phyloP scores from a whole-genome alignment of 306 rosid species.

The Cucurbita maxima region DNA sequence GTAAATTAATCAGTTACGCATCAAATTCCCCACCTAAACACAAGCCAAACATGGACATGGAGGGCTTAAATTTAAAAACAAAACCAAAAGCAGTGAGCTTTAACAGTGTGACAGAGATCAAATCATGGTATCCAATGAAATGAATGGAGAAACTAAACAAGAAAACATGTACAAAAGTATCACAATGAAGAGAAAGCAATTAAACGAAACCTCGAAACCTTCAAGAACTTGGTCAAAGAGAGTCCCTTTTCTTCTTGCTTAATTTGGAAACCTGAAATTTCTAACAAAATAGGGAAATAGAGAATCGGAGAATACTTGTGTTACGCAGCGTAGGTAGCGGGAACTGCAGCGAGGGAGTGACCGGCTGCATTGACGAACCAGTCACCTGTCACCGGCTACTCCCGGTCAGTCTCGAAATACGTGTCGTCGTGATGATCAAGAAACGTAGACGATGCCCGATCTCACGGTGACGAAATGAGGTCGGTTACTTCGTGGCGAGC shows the following conservation, averaged over 20 bases:
- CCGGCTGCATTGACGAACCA: slow-evolving; percentile 24
- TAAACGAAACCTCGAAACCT: slow-evolving; percentile 32
- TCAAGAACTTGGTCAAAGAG: slow-evolving; percentile 12
- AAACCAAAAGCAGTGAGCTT: background rate
- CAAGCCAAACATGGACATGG: slow-evolving; percentile 12
- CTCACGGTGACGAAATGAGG: slow-evolving; percentile 15
- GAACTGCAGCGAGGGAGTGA: slow-evolving; percentile 22
- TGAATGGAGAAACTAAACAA: background rate
- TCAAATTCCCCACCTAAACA: slow-evolving; percentile 5
- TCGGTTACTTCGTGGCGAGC: slow-evolving; percentile 11
- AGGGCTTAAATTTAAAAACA: background rate
- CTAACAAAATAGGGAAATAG: background rate
- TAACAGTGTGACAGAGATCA: slow-evolving; percentile 28
- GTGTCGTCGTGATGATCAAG: slow-evolving; percentile 4
- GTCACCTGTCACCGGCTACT: slow-evolving; percentile 18
- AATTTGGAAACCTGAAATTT: slow-evolving; percentile 11
- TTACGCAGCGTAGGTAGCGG: slow-evolving; percentile 17
- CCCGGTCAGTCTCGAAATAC: slow-evolving; percentile 12
- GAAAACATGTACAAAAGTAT: background rate
- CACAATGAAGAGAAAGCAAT: slow-evolving; percentile 1
- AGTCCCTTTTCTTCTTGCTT: slow-evolving; percentile 2
- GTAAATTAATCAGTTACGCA: slow-evolving; percentile 4
- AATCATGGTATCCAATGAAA: slow-evolving; percentile 12
- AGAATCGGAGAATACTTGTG: slow-evolving; percentile 5
- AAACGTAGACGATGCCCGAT: slow-evolving; percentile 19